Conservation (phyloP, 805 yeast genomes). For the Hanseniaspora guilliermondii region DNA sequence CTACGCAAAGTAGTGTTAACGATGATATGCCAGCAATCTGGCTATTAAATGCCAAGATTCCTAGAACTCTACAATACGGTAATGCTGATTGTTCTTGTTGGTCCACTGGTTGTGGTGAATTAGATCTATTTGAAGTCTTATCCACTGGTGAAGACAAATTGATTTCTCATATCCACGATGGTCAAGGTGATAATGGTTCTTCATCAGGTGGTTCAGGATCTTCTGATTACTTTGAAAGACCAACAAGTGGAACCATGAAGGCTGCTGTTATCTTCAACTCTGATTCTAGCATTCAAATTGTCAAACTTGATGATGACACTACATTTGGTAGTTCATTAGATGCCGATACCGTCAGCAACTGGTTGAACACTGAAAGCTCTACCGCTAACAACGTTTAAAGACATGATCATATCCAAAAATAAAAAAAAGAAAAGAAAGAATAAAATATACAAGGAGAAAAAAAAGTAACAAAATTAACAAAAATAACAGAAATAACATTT, state of each 20-base stretch:
- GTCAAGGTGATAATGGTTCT: constrained; percentile 53
- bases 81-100: constrained; percentile 81
- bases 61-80: constrained; percentile 95
- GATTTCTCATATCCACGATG: constrained; percentile 71
- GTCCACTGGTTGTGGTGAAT: constrained; percentile 94
- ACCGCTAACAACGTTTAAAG: constrained; percentile 26
- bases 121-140: constrained; percentile 85
- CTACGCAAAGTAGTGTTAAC: constrained; percentile 36
- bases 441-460: neutral
- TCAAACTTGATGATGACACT: constrained; percentile 41
- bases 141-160: constrained; percentile 61
- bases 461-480: neutral
- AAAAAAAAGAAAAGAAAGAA: neutral
- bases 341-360: constrained; percentile 42
- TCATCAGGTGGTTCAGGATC: constrained; percentile 75
- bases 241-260: constrained; percentile 61
- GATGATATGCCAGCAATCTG: constrained; percentile 97
- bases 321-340: constrained; percentile 44
- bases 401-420: neutral
- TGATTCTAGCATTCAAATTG: constrained; percentile 39
- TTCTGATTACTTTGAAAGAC: constrained; percentile 78
- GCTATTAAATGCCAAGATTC: constrained; percentile 89
- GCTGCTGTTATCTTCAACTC: constrained; percentile 76
- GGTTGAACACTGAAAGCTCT: constrained; percentile 47
- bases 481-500: neutral